Base-by-base conservation (phyloP, 306 rosid genomes). In the Cucumis melo region DNA sequence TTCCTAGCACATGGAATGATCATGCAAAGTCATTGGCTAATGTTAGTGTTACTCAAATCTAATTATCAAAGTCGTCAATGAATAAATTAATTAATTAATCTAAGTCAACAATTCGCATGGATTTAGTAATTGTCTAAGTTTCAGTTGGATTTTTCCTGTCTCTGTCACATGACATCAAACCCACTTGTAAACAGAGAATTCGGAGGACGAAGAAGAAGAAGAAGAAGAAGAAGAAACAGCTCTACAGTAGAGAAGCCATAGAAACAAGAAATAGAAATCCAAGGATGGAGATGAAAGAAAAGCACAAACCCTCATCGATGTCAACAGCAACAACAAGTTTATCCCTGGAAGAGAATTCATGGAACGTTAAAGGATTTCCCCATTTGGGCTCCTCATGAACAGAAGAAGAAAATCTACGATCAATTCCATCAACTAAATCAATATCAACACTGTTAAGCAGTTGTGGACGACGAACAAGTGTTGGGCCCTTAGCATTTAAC, bases 261-360 rank as follows among this genome's bases (percentile, higher is more conserved):
- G 56, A 14, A 24, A 71, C 58, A 71, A 27, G 2, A 44, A 32
- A 54, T 65, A 23, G 63, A 20, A 68, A 44, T n/a, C 39, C 27
- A 44, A 17, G 11, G 59, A 77, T 20, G 55, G 34, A 42, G 29
- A 63, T 56, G 24, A 63, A 64, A 64, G 51, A 55, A 75, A 75
- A 60, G 29, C n/a, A 80, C 82, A 71, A 83, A 93, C 97, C 98
- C 84, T 93, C 98, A 73, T 93, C 98, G 54, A 93, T 87, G 51
- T 93, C 98, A 63, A 93, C 98, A 6, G 98, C 98, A 66, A 93
- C 96, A 58, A 80, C 86, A 48, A 90, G 50, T 73, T 87, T 91
- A 64, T 77, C 83, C 14, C 76, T 5, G 16, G 90, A 72, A 56
- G 78, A 80, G 38, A 44, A 85, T 77, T 86, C 82, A 29, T 74